phyloP scores from a whole-genome alignment of 2,329 filamentous ascomycete species.

The Chrysosporium keratinophilum region DNA sequence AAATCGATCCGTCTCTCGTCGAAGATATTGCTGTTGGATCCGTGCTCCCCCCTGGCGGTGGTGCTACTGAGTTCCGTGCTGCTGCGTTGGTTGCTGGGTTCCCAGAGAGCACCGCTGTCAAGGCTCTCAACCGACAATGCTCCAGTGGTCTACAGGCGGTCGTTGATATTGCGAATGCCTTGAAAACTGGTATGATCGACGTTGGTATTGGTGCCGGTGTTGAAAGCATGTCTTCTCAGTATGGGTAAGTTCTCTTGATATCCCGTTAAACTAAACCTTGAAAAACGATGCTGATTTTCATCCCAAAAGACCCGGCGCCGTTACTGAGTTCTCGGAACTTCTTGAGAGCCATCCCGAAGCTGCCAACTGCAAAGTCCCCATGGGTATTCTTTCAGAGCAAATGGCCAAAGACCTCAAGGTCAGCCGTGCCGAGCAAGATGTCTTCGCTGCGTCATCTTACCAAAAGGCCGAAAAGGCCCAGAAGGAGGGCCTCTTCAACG shows the following conservation, averaged over 20 bases:
- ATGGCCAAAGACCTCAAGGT: constrained; percentile 84
- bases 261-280: background rate
- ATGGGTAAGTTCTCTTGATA: constrained; percentile 53
- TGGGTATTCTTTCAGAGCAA: constrained; percentile 85
- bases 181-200: constrained; percentile 86
- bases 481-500: constrained; percentile 76
- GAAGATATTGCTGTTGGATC: constrained; percentile 89
- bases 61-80: constrained; percentile 92
- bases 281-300: background rate
- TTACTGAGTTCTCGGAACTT: constrained; percentile 83
- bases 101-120: constrained; percentile 72
- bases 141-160: constrained; percentile 85
- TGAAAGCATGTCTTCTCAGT: constrained; percentile 90
- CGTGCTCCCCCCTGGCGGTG: constrained; percentile 84
- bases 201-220: constrained; percentile 88
- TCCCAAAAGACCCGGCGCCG: constrained; percentile 57
- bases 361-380: constrained; percentile 94
- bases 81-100: constrained; percentile 85
- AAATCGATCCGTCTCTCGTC: constrained; percentile 76
- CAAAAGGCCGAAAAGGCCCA: constrained; percentile 76
- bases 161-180: constrained; percentile 88
- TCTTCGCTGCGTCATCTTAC: constrained; percentile 89
- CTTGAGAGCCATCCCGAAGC: constrained; percentile 71
- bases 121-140: constrained; percentile 86
- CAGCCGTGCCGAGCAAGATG: constrained; percentile 64